Percentiles rank a stretch among this genome's conserved stretches.
phyloP scores from a whole-genome alignment of 2,329 filamentous ascomycete genomes.

The Pseudocercospora cruenta region DNA sequence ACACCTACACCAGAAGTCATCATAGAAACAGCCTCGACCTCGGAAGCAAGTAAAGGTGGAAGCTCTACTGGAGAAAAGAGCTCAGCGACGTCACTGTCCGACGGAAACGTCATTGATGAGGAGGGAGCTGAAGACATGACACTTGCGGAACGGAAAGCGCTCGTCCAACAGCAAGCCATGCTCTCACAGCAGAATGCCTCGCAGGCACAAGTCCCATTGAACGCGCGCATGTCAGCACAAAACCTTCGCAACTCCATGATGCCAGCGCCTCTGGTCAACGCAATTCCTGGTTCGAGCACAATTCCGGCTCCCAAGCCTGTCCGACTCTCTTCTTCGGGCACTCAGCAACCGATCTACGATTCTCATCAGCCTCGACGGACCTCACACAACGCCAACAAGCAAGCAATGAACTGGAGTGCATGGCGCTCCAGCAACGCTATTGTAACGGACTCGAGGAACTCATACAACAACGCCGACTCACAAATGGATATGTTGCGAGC shows the following conservation, averaged over 20 bases:
- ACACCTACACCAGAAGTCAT: conserved; percentile 37
- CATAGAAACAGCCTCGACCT: conserved; percentile 22
- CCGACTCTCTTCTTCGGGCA: conserved; percentile 15
- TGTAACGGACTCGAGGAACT: conserved; percentile 20
- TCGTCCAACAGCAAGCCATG: conserved; percentile 38
- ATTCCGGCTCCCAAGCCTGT: conserved; percentile 9
- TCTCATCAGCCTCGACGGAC: conserved; percentile 60
- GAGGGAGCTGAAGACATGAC: conserved; percentile 69
- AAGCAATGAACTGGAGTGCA: conserved; percentile 50
- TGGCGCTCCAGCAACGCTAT: conserved; percentile 62
- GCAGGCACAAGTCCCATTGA: conserved; percentile 9
- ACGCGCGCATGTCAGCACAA: conserved; percentile 8
- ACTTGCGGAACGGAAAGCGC: conserved; percentile 63
- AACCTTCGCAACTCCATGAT: conserved; percentile 10
- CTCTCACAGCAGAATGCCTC: conserved; percentile 15
- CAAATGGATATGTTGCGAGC: conserved; percentile 60
- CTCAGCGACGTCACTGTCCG: conserved; percentile 27
- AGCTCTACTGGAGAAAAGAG: conserved; percentile 17
- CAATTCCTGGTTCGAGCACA: not conserved
- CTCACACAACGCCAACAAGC: conserved; percentile 52
- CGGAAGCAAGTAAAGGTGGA: conserved; percentile 13
- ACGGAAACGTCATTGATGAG: conserved; percentile 8
- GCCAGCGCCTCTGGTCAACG: conserved; percentile 6
- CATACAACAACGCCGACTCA: conserved; percentile 32
- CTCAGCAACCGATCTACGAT: conserved; percentile 46